Evolutionary conservation across 768 basidiomycete species (phyloP).

Genomic region (Gloeostereum incarnatum): DNA sequence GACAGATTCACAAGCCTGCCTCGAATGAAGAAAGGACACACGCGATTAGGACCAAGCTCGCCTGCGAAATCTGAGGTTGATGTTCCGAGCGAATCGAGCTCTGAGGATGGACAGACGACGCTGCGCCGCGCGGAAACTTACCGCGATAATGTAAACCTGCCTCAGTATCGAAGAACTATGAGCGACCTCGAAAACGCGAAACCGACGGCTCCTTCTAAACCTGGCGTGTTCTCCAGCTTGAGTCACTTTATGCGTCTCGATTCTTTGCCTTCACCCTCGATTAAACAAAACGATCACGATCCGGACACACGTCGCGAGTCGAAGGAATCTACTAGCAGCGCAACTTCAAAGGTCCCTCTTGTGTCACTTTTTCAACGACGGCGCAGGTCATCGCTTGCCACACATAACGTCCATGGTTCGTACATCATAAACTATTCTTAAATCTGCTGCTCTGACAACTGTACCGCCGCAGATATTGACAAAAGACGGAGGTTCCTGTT

Average conservation of each 20-base stretch:
- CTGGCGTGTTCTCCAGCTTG: background rate
- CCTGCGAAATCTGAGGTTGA: too few relatives aligned
- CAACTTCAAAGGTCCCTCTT: conserved; percentile 1
- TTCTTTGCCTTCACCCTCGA: too few relatives aligned
- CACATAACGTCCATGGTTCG: conserved; percentile 39
- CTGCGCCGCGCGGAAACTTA: too few relatives aligned
- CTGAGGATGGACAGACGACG: too few relatives aligned
- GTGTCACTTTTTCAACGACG: conserved; percentile 20
- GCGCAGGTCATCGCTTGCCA: conserved; percentile 24
- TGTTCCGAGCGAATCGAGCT: too few relatives aligned
- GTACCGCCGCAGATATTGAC: conserved; percentile 26
- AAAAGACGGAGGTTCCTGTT: conserved; percentile 67
- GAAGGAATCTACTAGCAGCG: background rate
- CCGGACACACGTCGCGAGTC: background rate
- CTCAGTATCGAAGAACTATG: too few relatives aligned
- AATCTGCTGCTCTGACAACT: background rate
- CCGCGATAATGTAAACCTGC: too few relatives aligned
- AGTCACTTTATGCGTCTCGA: background rate
- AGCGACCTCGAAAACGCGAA: conserved; percentile 1
- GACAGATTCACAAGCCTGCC: too few relatives aligned
- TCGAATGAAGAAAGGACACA: too few relatives aligned
- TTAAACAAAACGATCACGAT: background rate
- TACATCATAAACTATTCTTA: background rate
- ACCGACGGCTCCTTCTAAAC: background rate
- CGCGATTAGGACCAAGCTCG: too few relatives aligned